Evolutionary conservation across 441 rosid genomes (phyloP), one percentile per base, ranked within the genome.

Genomic region (Capsella rubella): DNA sequence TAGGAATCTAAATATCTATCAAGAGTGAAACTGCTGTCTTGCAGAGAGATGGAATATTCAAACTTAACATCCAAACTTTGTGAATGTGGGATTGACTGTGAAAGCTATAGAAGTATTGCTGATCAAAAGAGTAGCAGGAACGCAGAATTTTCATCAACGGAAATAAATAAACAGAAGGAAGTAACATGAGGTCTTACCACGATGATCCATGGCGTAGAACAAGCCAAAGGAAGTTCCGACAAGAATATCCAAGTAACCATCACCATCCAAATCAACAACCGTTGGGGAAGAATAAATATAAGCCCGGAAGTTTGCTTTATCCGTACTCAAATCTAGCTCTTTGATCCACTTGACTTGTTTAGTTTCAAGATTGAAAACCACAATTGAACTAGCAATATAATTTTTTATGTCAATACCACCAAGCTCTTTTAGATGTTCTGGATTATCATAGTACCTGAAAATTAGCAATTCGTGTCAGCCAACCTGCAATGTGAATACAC

Each of bases 211-310:
- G 71, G 88, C 93, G 82, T 93, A 96, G 79, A 96, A 96, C 82
- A 93, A 81, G 78, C 99, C 99, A 84, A 83, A 93, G 51, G 98
- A 93, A 72, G 97, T 96, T 74, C 99, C 99, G 39, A 96, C 93
- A 76, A 93, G 96, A 74, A 96, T 91, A 83, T 96, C 99, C 89
- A 96, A 79, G 76, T 93, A 85, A 58, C 99, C 99, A 87, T 96
- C 98, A 28, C 97, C 98, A 82, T 96, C 97, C 90, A 96, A 91
- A 86, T 96, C 99, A 87, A 86, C 89, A 67, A 91, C 97, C 18
- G 94, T 87, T 31, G 98, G 98, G 69, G 98, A 89, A 74, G 99
- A 96, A 80, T 90, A 90, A 78, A 96, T 88, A 80, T 89, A 92
- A 54, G 98, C 97, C 43, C 93, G 91, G 74, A 78, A 93, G 45